A percentile compares a stretch with the other conserved stretches of the same genome.
Conservation (phyloP, 1,284 basidiomycete species). For the Cutaneotrichosporon dermatis region DNA sequence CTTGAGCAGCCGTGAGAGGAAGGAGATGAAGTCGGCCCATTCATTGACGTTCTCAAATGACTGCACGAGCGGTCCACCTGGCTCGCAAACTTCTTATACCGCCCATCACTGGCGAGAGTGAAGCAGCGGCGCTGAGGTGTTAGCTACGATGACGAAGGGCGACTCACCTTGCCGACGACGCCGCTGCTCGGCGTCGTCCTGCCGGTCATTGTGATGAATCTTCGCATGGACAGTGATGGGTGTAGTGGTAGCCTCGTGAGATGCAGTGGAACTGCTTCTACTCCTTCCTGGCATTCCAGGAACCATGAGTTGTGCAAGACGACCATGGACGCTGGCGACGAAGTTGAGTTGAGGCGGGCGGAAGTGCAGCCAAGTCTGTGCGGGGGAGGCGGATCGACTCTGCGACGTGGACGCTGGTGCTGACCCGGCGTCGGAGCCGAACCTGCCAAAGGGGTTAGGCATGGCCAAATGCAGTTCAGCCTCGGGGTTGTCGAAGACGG, state of each 20-base stretch:
- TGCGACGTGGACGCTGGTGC: slow-evolving; percentile 2
- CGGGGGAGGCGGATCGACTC: slow-evolving; percentile 20
- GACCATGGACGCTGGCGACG: slow-evolving; percentile 35
- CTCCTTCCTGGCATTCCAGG: slow-evolving; percentile 24
- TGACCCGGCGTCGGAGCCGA: slow-evolving; percentile 2
- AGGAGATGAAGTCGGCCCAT: slow-evolving; percentile 99
- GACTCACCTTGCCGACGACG: slow-evolving; percentile 35
- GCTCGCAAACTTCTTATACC: slow-evolving; percentile 89
- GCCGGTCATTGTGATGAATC: slow-evolving; percentile 25
- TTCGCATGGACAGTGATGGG: slow-evolving; percentile 29
- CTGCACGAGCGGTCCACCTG: slow-evolving; percentile 87
- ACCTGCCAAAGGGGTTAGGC: slow-evolving; percentile 12
- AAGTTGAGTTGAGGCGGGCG: slow-evolving; percentile 8
- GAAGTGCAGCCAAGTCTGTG: background rate
- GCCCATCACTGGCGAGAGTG: slow-evolving; percentile 62
- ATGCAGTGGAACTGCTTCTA: slow-evolving; percentile 32
- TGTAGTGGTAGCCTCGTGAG: slow-evolving; percentile 19
- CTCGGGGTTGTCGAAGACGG: background rate
- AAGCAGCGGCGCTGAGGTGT: slow-evolving; percentile 32
- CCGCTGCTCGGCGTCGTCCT: slow-evolving; percentile 42
- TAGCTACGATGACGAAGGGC: background rate
- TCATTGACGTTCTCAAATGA: slow-evolving; percentile 96
- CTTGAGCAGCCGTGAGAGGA: slow-evolving; percentile 91
- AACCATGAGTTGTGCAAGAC: slow-evolving; percentile 36
- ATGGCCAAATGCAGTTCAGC: background rate